Evolutionary conservation across 352 stramenopile species (phyloP), one percentile per base, ranked within the genome.

Genomic region (Globisporangium cylindrosporum): DNA sequence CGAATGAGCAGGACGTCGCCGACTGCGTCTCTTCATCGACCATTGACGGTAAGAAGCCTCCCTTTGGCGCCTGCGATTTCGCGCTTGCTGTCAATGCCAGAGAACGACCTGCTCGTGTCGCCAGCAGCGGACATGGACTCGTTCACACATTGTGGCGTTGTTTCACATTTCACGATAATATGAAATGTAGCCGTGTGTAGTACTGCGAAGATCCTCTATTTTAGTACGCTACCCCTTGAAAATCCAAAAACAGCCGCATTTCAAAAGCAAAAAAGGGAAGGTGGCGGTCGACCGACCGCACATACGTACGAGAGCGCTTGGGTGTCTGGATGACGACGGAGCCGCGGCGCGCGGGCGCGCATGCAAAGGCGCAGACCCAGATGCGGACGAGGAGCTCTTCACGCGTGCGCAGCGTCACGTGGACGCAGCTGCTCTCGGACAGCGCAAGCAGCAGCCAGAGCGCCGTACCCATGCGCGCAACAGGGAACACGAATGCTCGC

Each of bases 351-450:
- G n/a, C 32, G 18, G 55, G 20, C 18, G 55, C 29, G 55, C 55
- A 61, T 3, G 55, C 20, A 27, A 29, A 61, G 15, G 27, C 20
- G 18, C 55, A 61, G 8, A 27, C n/a, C 15, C 55, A 60, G 27
- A 46, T 27, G 53, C 27, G 14, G 6, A 15, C 25, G 25, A 15
- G 25, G 15, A 38, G 25, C 15, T 60, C 55, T 24, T 46, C 55
- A 10, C 55, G 55, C 3, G 29, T 22, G 3, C 55, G 55, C 22
- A 10, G 7, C 6, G 7, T 34, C 20, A 32, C 29, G 29, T 65
- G 59, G 59, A 49, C 22, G 18, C 59, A 65, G 43, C 59, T 65
- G 2, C 43, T 65, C 59, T 20, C 25, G 0, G 59, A 32, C 59
- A 29, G 24, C 18, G 0, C 7, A 20, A 25, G 38, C 15, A 29